Conservation (phyloP, 2,329 filamentous ascomycete genomes). For the Periglandula ipomoeae region DNA sequence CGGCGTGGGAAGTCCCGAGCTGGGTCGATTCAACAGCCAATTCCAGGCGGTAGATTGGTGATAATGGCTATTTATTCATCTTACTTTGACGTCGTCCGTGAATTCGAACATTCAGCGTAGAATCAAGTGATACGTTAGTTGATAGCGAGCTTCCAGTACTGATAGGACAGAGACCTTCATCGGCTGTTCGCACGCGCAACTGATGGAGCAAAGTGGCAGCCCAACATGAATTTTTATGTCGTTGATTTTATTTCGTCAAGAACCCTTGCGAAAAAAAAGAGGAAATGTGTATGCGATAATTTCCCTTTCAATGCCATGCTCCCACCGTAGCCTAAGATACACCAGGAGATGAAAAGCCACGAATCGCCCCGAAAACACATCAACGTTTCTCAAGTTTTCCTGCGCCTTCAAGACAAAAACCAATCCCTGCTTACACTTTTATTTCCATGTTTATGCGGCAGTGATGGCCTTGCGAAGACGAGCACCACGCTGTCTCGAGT, state of each 20-base stretch:
- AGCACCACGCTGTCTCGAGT: constrained; percentile 83
- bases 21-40: constrained; percentile 32
- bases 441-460: constrained; percentile 39
- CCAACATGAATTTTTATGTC: constrained; percentile 1
- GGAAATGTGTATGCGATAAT: constrained; percentile 23
- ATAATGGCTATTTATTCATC: too few species aligned
- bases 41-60: constrained; percentile 8
- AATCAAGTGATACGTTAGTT: too few species aligned
- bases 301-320: constrained; percentile 31
- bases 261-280: constrained; percentile 21
- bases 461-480: constrained; percentile 56
- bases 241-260: constrained; percentile 26
- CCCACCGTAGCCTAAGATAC: constrained; percentile 28
- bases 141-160: too few species aligned
- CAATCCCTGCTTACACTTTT: constrained; percentile 15
- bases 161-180: too few species aligned
- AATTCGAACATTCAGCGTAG: too few species aligned
- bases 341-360: constrained; percentile 31
- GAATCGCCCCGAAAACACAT: constrained; percentile 15
- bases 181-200: too few species aligned
- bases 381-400: constrained; percentile 9
- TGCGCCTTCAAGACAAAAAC: constrained; percentile 8
- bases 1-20: constrained; percentile 25
- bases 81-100: too few species aligned
- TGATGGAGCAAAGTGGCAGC: neutral